Percentiles rank a stretch among this genome's conserved stretches.
Conservation (phyloP, 176 grass and related monocot species). For the Poa pratensis region DNA sequence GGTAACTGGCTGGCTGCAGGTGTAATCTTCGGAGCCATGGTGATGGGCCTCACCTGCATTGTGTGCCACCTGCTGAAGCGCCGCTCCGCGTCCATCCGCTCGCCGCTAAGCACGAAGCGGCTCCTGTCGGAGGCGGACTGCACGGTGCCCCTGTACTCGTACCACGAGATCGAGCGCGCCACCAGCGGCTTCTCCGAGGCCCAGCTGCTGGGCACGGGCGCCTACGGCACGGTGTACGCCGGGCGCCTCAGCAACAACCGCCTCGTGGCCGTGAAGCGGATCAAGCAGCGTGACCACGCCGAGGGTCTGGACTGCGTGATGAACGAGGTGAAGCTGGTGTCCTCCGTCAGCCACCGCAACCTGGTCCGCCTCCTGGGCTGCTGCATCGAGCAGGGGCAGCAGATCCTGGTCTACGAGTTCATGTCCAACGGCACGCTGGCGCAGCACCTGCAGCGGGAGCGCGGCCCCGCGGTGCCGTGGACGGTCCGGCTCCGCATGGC, state of each 20-base stretch:
- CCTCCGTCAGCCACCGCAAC: conserved; percentile 62
- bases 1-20: conserved; percentile 27
- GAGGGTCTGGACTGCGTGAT: conserved; percentile 49
- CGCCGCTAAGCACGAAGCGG: conserved; percentile 47
- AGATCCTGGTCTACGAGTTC: conserved; percentile 92
- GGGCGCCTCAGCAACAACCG: conserved; percentile 46
- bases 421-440: conserved; percentile 81
- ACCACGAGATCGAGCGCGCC: conserved; percentile 74
- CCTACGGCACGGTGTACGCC: conserved; percentile 71
- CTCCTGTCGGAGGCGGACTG: conserved; percentile 46
- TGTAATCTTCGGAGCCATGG: conserved; percentile 50
- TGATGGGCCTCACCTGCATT: conserved; percentile 28
- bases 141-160: conserved; percentile 60
- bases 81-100: conserved; percentile 33
- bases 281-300: conserved; percentile 52
- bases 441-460: conserved; percentile 72
- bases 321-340: conserved; percentile 77
- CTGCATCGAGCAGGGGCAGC: conserved; percentile 69
- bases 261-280: conserved; percentile 65
- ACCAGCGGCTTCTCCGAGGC: conserved; percentile 58
- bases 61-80: conserved; percentile 45
- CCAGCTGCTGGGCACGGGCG: conserved; percentile 65
- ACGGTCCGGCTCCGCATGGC: conserved; percentile 64
- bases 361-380: conserved; percentile 74
- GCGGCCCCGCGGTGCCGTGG: conserved; percentile 61